Base-by-base conservation (phyloP, 2,329 filamentous ascomycete species). In the Colletotrichum theobromicola region DNA sequence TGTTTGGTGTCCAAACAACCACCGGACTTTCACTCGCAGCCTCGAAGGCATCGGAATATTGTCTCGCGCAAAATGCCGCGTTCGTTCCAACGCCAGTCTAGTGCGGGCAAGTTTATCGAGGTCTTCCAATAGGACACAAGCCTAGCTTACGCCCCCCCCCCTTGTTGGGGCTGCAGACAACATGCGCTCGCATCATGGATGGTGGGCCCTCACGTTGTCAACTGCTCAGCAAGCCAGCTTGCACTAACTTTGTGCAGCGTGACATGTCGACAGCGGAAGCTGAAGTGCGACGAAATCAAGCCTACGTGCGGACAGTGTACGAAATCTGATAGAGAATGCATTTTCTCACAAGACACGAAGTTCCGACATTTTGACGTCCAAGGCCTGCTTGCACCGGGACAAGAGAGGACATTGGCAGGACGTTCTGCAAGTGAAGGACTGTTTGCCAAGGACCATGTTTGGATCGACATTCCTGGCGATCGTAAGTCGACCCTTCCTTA, bases 261-360 rank as follows among this genome's bases (percentile, higher is more conserved):
- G 24, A 70, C 30, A 35, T 70, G 58, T 53, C 67, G 67, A 8
- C 67, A 64, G 66, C 75, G 80, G 10, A 81, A 81, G 18, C 4
- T 81, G 4, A 81, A 81, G 42, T 81, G 80, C 7, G 77, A 81
- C 42, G 78, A 81, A 32, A 53, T 18, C 1, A 79, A 77, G 5
- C 80, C 80, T 0, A 18, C 72, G 0, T 81, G 79, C 24, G 76
- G 78, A 12, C 74, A 73, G 3, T 80, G 79, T 21, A 30, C 34
- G 9, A 79, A 76, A 10, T 80, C 77, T 2, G 62, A 79, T 2
- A 37, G 50, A 60, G 6, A 69, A 46, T 75, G 72, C 34, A 30
- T 57, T 16, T 72, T 67, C 30, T 66, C 63, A 2, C 53, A 66
- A 28, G 57, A 63, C 46, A 63, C 42, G 4, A 63, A 50, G 34